These are phyloP conservation scores for Penicillium thymicola DNA, from an alignment of 2,329 filamentous ascomycete species.

Conservation along the genomic window DNA sequence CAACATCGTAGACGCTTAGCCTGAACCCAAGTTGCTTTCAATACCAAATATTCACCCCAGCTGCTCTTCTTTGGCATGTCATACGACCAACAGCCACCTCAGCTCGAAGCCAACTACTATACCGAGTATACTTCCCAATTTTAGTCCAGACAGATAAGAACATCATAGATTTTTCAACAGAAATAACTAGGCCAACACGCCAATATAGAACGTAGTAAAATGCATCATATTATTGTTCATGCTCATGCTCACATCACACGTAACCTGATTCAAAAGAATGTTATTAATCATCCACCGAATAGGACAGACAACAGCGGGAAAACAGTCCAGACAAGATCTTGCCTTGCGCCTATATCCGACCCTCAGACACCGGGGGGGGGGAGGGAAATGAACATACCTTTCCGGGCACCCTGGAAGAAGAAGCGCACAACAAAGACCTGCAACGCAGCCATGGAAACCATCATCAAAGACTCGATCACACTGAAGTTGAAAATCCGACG, in stretches of 20 bases:
- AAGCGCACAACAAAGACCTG: slow-evolving; percentile 97
- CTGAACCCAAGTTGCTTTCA: not conserved
- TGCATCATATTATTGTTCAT: slow-evolving; percentile 33
- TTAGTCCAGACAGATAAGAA: not conserved
- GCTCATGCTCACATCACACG: slow-evolving; percentile 36
- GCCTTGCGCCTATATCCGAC: not conserved
- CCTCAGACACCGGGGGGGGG: not conserved
- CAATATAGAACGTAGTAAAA: slow-evolving; percentile 16
- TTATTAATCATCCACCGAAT: slow-evolving; percentile 5
- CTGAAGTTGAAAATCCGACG: slow-evolving; percentile 96
- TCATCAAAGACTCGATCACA: slow-evolving; percentile 84
- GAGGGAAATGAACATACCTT: slow-evolving; percentile 47
- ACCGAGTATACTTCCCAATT: not conserved
- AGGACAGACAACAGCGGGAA: not conserved
- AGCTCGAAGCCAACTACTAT: not conserved
- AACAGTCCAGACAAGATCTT: not conserved
- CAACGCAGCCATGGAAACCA: slow-evolving; percentile 89
- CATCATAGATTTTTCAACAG: slow-evolving; percentile 12
- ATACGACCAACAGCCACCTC: not conserved
- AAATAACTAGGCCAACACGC: slow-evolving; percentile 8
- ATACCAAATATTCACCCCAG: not conserved
- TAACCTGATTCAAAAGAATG: slow-evolving; percentile 26
- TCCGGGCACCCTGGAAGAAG: slow-evolving; percentile 90
- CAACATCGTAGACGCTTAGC: not conserved
- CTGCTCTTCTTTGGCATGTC: not conserved